phyloP scores from a whole-genome alignment of 2,329 filamentous ascomycete species.

The Dothistroma pini region DNA sequence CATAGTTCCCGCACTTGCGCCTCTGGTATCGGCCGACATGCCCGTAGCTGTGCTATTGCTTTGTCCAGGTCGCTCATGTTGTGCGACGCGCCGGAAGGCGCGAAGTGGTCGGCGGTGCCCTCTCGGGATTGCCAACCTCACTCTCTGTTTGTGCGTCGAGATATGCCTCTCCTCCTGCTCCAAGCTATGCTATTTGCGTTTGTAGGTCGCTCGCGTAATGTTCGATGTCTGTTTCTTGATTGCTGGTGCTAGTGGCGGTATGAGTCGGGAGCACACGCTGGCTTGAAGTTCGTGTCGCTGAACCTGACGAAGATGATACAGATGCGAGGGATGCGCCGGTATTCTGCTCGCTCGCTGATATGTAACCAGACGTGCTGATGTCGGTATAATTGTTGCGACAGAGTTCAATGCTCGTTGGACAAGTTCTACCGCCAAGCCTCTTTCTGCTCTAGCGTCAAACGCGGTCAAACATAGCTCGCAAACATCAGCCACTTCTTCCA shows the following conservation, averaged over 20 bases:
- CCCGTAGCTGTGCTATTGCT: constrained; percentile 90
- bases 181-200: not conserved
- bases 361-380: not conserved
- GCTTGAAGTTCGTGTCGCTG: not conserved
- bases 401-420: not conserved
- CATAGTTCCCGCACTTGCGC: constrained; percentile 92
- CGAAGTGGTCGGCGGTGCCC: not conserved
- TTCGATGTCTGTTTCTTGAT: not conserved
- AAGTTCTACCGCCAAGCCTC: not conserved
- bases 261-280: not conserved
- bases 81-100: constrained; percentile 21
- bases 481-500: not conserved
- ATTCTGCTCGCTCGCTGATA: not conserved
- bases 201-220: not conserved
- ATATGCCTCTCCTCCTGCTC: not conserved
- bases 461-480: not conserved
- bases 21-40: constrained; percentile 94
- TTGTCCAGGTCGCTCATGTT: constrained; percentile 90
- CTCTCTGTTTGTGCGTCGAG: not conserved
- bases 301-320: not conserved
- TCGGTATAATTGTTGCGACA: not conserved
- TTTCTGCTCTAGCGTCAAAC: not conserved
- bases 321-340: not conserved
- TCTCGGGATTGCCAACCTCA: not conserved
- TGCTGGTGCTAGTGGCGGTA: not conserved